Conservation (phyloP, 345 rosid species). For the Lumnitzera littorea region DNA sequence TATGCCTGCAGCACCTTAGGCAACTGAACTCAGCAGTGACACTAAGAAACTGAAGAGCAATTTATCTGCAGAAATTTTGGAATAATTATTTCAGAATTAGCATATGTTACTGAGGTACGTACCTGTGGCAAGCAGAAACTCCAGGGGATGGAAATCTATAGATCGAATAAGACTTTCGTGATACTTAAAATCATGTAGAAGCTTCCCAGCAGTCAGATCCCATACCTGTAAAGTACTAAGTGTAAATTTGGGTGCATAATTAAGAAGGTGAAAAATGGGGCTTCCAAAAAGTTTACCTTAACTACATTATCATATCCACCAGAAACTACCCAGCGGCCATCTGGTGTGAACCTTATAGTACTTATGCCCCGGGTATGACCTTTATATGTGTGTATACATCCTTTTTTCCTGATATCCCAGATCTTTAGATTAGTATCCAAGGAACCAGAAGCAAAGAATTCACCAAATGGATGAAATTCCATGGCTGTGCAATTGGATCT, state of each 20-base stretch:
- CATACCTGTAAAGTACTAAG: slow-evolving; percentile 39
- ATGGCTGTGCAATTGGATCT: slow-evolving; percentile 83
- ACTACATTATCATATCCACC: slow-evolving; percentile 92
- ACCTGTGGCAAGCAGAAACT: slow-evolving; percentile 96
- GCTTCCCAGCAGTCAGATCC: slow-evolving; percentile 99
- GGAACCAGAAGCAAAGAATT: slow-evolving; percentile 95
- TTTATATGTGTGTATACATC: slow-evolving; percentile 90
- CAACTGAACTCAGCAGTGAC: neutral
- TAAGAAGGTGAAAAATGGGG: too few relatives aligned
- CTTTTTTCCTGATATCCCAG: slow-evolving; percentile 97
- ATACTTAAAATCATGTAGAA: slow-evolving; percentile 86
- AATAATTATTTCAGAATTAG: neutral
- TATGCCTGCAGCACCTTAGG: neutral
- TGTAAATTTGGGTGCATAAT: too few relatives aligned
- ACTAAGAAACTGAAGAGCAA: neutral
- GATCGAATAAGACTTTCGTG: slow-evolving; percentile 84
- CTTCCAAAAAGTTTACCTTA: slow-evolving; percentile 47
- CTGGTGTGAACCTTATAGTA: slow-evolving; percentile 86
- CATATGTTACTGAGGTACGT: slow-evolving; percentile 12
- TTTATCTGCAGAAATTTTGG: slow-evolving; percentile 3
- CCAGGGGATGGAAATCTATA: slow-evolving; percentile 92
- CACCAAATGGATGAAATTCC: slow-evolving; percentile 98
- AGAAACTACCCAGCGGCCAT: slow-evolving; percentile 99
- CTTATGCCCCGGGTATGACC: slow-evolving; percentile 77
- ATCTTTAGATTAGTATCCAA: slow-evolving; percentile 65